A percentile compares a stretch with the other conserved stretches of the same genome.
Conservation (phyloP, 768 basidiomycete genomes). For the Leccinum subgranulosum region DNA sequence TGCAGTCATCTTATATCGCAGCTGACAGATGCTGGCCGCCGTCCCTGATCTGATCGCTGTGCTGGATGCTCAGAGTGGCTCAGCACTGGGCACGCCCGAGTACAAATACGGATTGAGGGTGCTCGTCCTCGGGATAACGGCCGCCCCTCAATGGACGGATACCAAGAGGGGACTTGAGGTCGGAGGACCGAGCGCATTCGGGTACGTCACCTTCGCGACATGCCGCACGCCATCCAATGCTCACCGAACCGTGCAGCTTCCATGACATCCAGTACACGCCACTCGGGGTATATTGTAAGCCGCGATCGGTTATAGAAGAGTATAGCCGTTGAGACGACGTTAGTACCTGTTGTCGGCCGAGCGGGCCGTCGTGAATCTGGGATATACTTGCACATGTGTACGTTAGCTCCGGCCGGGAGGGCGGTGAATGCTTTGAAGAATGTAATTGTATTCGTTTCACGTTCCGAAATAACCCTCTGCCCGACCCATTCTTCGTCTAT, state of each 20-base stretch:
- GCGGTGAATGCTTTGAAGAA: not conserved
- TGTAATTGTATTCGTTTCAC: not conserved
- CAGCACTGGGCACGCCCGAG: slow-evolving; percentile 60
- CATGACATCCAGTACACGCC: slow-evolving; percentile 35
- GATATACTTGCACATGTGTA: not conserved
- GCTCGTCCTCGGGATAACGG: slow-evolving; percentile 45
- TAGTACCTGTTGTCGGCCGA: slow-evolving; percentile 2
- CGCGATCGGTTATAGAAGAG: slow-evolving; percentile 46
- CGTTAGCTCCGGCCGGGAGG: not conserved
- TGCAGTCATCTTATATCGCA: slow-evolving; percentile 2
- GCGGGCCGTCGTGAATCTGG: slow-evolving; percentile 3
- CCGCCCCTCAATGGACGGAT: slow-evolving; percentile 53
- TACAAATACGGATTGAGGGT: slow-evolving; percentile 61
- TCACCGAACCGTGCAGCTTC: slow-evolving; percentile 21
- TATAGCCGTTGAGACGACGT: slow-evolving; percentile 21
- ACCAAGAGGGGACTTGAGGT: slow-evolving; percentile 46
- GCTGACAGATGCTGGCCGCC: slow-evolving; percentile 42
- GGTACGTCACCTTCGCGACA: slow-evolving; percentile 30
- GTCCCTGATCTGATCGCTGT: slow-evolving; percentile 68
- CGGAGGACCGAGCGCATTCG: slow-evolving; percentile 55
- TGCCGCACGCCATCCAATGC: not conserved
- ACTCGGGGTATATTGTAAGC: slow-evolving; percentile 40
- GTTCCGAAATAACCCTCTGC: not conserved
- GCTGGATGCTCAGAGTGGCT: slow-evolving; percentile 59
- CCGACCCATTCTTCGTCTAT: not conserved